Evolutionary conservation across 768 basidiomycete species (phyloP), one percentile per base, ranked within the genome.

Genomic region (Termitomyces sp.): DNA sequence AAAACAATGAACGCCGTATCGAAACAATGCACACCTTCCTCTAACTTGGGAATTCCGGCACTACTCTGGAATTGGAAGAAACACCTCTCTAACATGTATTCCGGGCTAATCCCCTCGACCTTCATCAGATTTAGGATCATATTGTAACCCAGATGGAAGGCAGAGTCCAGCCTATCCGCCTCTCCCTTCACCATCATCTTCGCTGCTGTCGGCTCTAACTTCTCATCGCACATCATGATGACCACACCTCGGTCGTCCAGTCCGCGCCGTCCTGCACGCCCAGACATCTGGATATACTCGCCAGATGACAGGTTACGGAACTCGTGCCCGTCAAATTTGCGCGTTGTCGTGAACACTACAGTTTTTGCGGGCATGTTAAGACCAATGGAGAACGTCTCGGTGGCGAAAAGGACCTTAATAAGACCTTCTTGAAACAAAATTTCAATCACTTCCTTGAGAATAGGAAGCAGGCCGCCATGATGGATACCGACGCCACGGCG

Each of bases 331-430:
- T 99, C 97, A 66, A 95, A 98, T 74, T 99, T 99, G 64, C 94
- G 87, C 3, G 94, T 89, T 0, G 88, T 83, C 0, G 94, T 97
- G 78, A 99, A 99, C 24, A 99, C 96, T 48, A 99, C 97, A 3
- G 97, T 98, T 78, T 98, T 98, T 18, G 97, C 97, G 12, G 97
- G 97, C 97, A 99, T 99, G 74, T 99, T 99, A 44, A 99, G 79
- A 37, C 93, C 94, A 58, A 97, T 97, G 16, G 95, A 96, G 74
- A 98, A 98, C 0, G 97, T 99, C 74, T 99, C 97, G 0, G 97
- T 99, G 7, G 97, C 97, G 67, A 98, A 99, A 40, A 99, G 83
- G 33, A 94, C 95, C 71, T 99, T 99, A 77, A 98, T 94, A 45
- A 98, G 80, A 10, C 96, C 95, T 68, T 98, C 95, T 70, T 98